These are phyloP conservation scores for Blastocystis sp. DNA, from an alignment of 352 stramenopile genomes.

Conservation along the genomic window DNA sequence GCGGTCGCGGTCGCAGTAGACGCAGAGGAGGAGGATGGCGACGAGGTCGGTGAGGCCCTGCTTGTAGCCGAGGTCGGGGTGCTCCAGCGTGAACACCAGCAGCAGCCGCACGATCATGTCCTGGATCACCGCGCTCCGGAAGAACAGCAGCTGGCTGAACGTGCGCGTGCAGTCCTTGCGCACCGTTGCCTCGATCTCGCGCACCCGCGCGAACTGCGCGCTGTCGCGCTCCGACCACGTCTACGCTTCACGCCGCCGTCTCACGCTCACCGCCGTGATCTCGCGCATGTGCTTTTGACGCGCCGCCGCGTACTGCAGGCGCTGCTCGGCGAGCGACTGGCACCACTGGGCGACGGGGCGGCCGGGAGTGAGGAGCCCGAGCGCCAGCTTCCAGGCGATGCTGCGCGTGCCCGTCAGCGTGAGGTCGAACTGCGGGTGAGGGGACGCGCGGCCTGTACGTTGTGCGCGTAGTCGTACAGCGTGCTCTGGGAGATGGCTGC, in stretches of 20 bases:
- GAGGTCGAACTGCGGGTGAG: constrained; percentile 37
- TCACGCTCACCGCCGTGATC: background rate
- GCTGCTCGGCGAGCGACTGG: background rate
- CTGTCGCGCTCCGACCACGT: background rate
- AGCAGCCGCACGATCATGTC: constrained; percentile 70
- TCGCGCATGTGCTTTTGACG: background rate
- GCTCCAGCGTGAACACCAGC: constrained; percentile 62
- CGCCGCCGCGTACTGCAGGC: background rate
- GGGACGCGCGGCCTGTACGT: background rate
- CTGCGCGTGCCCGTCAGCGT: constrained; percentile 27
- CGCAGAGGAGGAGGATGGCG: constrained; percentile 62
- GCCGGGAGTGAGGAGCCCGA: background rate
- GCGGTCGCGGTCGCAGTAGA: constrained; percentile 54
- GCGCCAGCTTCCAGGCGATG: constrained; percentile 17
- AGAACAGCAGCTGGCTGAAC: constrained; percentile 62
- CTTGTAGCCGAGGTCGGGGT: constrained; percentile 69
- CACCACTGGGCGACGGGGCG: constrained; percentile 11
- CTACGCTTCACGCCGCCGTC: background rate
- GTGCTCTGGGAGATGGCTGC: background rate
- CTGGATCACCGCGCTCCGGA: constrained; percentile 44
- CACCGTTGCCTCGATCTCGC: constrained; percentile 3
- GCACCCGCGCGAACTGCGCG: background rate
- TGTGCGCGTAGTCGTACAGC: background rate
- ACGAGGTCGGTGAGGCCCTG: constrained; percentile 71
- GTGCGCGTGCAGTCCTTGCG: constrained; percentile 62